Base-by-base conservation (phyloP, 169 alveolate genomes). In the Plasmodium falciparum region DNA sequence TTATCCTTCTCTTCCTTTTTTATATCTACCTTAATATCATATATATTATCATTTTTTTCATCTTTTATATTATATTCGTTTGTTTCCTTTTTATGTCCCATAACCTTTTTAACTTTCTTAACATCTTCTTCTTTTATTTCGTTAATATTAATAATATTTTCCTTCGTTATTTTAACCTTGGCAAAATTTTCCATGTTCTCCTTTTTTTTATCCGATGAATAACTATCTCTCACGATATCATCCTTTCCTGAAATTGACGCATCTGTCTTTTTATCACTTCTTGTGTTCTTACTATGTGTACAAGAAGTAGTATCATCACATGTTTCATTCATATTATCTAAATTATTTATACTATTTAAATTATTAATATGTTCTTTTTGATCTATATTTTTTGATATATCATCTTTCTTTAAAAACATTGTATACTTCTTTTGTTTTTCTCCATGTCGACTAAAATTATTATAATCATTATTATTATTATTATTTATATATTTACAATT, bases 121-220 rank as follows among this genome's bases (percentile, higher is more conserved):
- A 33, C 43, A 11, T 78, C 78, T 3, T 78, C 78, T 3, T 78
- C 75, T 22, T 66, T 50, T 61, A 78, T 50, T 5, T 52, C 75
- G 7, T 66, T 43, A 7, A 78, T 33, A 29, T 66, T 78, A 29
- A 78, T 78, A 29, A 78, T 78, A 78, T 78, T 78, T 65, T 78
- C 89, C 13, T 78, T 78, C 1, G 89, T 78, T 12, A 78, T 78
- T 49, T 66, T 78, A 12, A 78, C 89, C 39, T 78, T 78, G 1
- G 89, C 45, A 15, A 59, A 78, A 12, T 22, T 78, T 49, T 65
- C 89, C 3, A 17, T n/a, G 9, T 67, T 24, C 1, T 47, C 62
- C 26, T 26, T 45, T 49, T 33, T 29, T 11, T 78, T 70, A 0
- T 78, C 75, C 22, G 29, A 15, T 49, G 54, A 29, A 7, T 33